These are phyloP conservation scores for Psilocybe tampanensis DNA, from an alignment of 768 basidiomycete genomes.

Conservation along the genomic window DNA sequence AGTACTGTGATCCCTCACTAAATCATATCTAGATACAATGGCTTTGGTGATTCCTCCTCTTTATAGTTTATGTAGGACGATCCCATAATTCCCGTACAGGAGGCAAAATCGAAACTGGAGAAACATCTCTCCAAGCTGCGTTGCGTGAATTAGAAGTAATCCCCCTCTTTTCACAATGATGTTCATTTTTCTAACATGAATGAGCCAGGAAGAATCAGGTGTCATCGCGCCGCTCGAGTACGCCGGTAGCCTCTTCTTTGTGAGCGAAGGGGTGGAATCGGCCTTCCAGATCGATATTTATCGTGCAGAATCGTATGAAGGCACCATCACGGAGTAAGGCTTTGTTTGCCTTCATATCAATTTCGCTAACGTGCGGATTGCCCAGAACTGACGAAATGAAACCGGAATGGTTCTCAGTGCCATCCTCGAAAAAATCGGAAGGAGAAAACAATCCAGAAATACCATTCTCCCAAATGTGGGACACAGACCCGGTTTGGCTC, in stretches of 20 bases:
- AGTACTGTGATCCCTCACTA: neutral
- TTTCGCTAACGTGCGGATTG: neutral
- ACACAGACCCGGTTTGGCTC: conserved; percentile 69
- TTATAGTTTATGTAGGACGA: neutral
- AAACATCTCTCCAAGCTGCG: conserved; percentile 71
- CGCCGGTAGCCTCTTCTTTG: conserved; percentile 68
- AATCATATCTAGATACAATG: conserved; percentile 64
- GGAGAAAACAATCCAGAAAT: conserved; percentile 35
- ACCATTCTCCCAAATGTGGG: conserved; percentile 65
- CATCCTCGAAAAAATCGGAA: neutral
- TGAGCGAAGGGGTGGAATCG: conserved; percentile 51
- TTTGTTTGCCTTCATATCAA: conserved; percentile 3
- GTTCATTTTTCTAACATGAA: neutral
- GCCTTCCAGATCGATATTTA: conserved; percentile 78
- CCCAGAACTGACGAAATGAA: conserved; percentile 85
- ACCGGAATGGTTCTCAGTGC: conserved; percentile 71
- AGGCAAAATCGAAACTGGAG: conserved; percentile 80
- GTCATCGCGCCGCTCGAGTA: conserved; percentile 66
- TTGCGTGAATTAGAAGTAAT: conserved; percentile 68
- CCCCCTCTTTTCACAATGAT: neutral
- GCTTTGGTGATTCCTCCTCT: conserved; percentile 59
- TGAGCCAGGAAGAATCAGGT: conserved; percentile 78
- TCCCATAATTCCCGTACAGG: conserved; percentile 28
- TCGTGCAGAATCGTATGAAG: conserved; percentile 60
- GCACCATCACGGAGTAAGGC: conserved; percentile 67